Base-by-base conservation (phyloP, 306 rosid species). In the Cicer judaicum region DNA sequence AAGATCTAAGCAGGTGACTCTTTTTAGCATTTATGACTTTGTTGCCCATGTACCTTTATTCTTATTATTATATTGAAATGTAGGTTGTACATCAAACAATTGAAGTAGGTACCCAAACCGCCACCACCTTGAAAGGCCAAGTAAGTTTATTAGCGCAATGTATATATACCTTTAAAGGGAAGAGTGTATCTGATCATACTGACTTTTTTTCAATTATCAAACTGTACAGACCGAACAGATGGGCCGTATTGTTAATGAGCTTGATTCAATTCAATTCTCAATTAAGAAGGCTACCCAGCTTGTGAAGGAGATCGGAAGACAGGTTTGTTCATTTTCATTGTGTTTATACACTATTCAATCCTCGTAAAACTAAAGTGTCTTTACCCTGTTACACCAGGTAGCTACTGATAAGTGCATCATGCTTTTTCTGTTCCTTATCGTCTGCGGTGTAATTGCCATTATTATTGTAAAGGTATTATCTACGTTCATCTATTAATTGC, bases 321-420 rank as follows among this genome's bases (percentile, higher is more conserved):
- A 92, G 99, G 98, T 93, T 57, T 55, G 84, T 80, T 60, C 38
- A 60, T 19, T 60, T 73, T 70, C 12, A 19, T 46, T 34, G 65
- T 69, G 54, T 73, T 29, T 6, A 19, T 48, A 70, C 77, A 52
- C 36, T 72, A 7, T 53, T 65, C 60, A 29, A 68, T 59, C 42
- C 62, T 49, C 54, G 41, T 34, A 55, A 66, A 77, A 77, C 84
- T 62, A 40, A 80, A 29, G 2, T 47, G 42, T 40, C 60, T 49
- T 59, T 57, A 64, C 50, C 38, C 43, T 2, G 68, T 56, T 70
- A 64, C 66, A 64, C 48, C 91, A 93, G 98, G 97, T 94, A 73
- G 99, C 99, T 70, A 94, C 99, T 7, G 99, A 94, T 65, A 94
- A 91, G 87, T 94, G 99, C 89, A 94, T 94, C 88, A 94, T 94